Percentiles rank a stretch among this genome's conserved stretches.
Conservation (phyloP, 2,329 filamentous ascomycete species). For the Talaromyces atroroseus region DNA sequence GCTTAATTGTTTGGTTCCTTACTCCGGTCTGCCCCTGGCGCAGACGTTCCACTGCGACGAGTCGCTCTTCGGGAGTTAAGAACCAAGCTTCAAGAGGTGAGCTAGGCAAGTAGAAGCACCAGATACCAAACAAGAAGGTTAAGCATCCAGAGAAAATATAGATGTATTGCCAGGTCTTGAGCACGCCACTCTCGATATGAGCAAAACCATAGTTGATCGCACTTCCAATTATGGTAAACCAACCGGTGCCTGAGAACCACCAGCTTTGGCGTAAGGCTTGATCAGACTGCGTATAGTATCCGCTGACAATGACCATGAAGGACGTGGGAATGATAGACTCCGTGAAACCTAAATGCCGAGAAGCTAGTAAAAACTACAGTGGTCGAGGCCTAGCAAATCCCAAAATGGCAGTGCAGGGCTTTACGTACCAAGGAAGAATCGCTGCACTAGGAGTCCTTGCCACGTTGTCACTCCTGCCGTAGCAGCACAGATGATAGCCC, state of each 20-base stretch:
- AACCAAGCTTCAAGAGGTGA: conserved; percentile 66
- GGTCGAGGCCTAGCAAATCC: no score
- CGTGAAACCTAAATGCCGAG: conserved; percentile 50
- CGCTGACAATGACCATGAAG: conserved; percentile 60
- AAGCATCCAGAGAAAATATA: conserved; percentile 61
- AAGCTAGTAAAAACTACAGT: no score
- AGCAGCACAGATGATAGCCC: conserved; percentile 62
- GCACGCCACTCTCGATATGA: conserved; percentile 55
- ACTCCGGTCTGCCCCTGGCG: conserved; percentile 60
- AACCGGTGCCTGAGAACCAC: conserved; percentile 58
- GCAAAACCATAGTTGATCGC: conserved; percentile 64
- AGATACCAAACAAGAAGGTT: conserved; percentile 59
- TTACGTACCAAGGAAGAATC: conserved; percentile 59
- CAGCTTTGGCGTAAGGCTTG: conserved; percentile 60
- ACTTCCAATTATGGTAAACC: conserved; percentile 59
- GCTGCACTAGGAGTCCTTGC: conserved; percentile 60
- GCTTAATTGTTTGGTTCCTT: conserved; percentile 54
- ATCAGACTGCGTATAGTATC: conserved; percentile 61
- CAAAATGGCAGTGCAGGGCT: no score
- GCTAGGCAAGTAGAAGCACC: conserved; percentile 61
- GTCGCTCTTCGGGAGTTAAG: conserved; percentile 55
- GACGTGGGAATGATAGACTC: conserved; percentile 62
- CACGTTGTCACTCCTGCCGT: conserved; percentile 62
- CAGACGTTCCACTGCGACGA: conserved; percentile 60
- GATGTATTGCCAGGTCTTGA: conserved; percentile 65